phyloP scores from a whole-genome alignment of 2,329 filamentous ascomycete species.

The Calonectria montana region DNA sequence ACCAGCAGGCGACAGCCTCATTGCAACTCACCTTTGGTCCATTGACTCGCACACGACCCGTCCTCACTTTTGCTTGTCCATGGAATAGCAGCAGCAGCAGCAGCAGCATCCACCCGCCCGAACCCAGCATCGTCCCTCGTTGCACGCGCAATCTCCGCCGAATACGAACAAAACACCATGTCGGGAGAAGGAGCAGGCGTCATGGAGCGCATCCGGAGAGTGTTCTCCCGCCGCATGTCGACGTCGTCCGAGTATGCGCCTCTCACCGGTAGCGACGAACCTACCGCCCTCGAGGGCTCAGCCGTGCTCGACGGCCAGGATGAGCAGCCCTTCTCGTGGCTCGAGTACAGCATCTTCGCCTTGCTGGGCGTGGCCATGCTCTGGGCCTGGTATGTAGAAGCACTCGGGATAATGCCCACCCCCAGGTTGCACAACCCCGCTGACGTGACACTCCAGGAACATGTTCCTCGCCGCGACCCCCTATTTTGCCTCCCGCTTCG shows the following conservation, averaged over 20 bases:
- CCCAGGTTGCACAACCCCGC: background rate
- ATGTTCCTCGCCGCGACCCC: constrained; percentile 97
- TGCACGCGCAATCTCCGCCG: background rate
- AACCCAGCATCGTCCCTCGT: background rate
- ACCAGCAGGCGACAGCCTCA: constrained; percentile 2
- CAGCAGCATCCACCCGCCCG: too few relatives aligned
- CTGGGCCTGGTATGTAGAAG: constrained; percentile 86
- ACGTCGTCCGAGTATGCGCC: constrained; percentile 48
- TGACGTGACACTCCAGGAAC: constrained; percentile 71
- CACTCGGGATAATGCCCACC: background rate
- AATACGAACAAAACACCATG: background rate
- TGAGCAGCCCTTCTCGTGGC: constrained; percentile 77
- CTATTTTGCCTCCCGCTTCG: constrained; percentile 90
- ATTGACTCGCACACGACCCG: background rate
- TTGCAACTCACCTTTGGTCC: background rate
- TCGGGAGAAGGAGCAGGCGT: constrained; percentile 1
- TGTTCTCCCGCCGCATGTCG: constrained; percentile 35
- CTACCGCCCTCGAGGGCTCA: constrained; percentile 41
- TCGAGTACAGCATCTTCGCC: constrained; percentile 87
- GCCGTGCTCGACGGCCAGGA: constrained; percentile 47
- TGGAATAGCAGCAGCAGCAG: background rate
- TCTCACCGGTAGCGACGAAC: constrained; percentile 44
- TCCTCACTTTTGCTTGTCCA: background rate
- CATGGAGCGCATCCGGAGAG: constrained; percentile 45
- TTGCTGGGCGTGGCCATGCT: constrained; percentile 93